Evolutionary conservation across 805 yeast genomes (phyloP), one percentile per base, ranked within the genome.

Genomic region (Ogataea degrootiae): DNA sequence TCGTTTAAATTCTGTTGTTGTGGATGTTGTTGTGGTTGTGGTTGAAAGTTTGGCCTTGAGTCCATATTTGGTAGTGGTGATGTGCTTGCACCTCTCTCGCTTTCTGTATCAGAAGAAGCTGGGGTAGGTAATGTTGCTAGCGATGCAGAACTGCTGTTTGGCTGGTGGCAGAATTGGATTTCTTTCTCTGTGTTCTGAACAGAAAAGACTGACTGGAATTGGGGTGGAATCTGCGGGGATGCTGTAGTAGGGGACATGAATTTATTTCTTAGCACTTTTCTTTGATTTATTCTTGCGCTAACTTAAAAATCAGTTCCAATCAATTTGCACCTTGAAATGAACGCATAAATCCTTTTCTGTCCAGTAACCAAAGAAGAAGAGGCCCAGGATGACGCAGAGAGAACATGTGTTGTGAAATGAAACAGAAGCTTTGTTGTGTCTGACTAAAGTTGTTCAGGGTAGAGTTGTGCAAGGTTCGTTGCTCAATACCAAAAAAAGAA

Each of bases 141-240:
- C 11, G 31, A 26, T 26, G 9, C 31, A 3, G 31, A 26, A 9
- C 31, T 26, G 6, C 31, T 26, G 31, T 26, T 26, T 9, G 31
- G 11, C 11, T 26, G 31, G 31, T 26, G 31, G 4, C 11, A 26
- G 31, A 26, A 26, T 26, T 11, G 11, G 12, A 26, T 26, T 9
- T 26, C 41, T 22, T 39, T n/a, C 21, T n/a, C 3, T 39, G 22
- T 33, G 23, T n/a, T 6, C 29, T 42, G 44, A 34, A 42, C 29
- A 8, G 44, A 42, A 35, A 42, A 42, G 21, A 42, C 44, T 11
- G 44, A 42, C 17, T 42, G 44, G 23, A 42, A 35, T 21, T 42
- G 44, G 8, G 23, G 39, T 17, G 33, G 39, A 15, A 34, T 34
- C 15, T 35, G 44, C 22, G 44, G 35, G 16, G 44, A 4, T 15